Base-by-base conservation (phyloP, 116 monocot species). In the Cymodocea nodosa region DNA sequence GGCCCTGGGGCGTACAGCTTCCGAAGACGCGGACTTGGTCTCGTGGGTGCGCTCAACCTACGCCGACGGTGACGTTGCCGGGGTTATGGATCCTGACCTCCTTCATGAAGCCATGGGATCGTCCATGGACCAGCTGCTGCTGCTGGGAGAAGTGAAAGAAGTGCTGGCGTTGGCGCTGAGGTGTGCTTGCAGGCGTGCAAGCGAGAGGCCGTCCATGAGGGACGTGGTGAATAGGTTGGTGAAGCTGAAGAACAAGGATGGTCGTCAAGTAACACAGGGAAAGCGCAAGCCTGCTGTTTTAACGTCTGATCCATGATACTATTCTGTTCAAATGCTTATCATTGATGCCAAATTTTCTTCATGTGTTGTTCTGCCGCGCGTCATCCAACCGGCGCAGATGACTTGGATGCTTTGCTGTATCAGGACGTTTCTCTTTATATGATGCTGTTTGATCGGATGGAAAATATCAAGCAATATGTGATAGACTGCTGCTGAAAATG, bases 131-230 rank as follows among this genome's bases (percentile, higher is more conserved):
- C 48, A n/a, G n/a, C n/a, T n/a, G n/a, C n/a, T n/a, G n/a, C n/a
- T n/a, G n/a, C n/a, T 64, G 40, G 76, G 82, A 67, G 74, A 85
- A 76, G 75, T 89, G 0, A 22, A 22, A 15, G 58, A 57, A 30
- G 74, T 74, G 4, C 74, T 89, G 10, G 20, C 40, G 44, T 39
- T 94, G 68, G 87, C 87, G 15, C 62, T 94, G 63, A 58, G 65
- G 60, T 94, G 94, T 48, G 70, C 78, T 6, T 63, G 62, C 0
- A 77, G 61, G 48, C 76, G 76, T 24, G 65, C 84, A 3, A 71
- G 67, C 11, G 58, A 73, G 67, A 77, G 89, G 68, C 93, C 93
- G 22, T 69, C 76, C 3, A 94, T 89, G 82, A 56, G 80, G 19
- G 72, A 80, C 25, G 89, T 89, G 1, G 89, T 84, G 67, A 84